Base-by-base conservation (phyloP, 1,284 basidiomycete species). In the Apiotrichum mycotoxinovorans region DNA sequence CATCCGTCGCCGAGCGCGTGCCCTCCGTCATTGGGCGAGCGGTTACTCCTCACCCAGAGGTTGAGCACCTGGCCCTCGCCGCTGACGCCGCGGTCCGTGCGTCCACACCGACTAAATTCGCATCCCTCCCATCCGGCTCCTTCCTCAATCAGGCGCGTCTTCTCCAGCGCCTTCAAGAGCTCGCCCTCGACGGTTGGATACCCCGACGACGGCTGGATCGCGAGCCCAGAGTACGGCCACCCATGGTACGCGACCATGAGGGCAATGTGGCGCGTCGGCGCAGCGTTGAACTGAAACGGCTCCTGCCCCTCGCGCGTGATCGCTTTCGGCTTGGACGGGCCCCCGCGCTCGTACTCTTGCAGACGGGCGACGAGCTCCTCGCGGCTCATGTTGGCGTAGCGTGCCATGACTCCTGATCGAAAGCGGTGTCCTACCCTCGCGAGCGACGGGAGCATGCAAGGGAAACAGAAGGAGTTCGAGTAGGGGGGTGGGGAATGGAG, bases 51-150 rank as follows among this genome's bases (percentile, higher is more conserved):
- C 18, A 95, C 84, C 88, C 90, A 95, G 1, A 99, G 80, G 52
- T 89, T 91, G 41, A 98, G 82, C 35, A 98, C 94, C 74, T 98
- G 95, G 1, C 92, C 93, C 8, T 89, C 90, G 41, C 89, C 91
- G 70, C 90, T 94, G 49, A 99, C 95, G 0, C 96, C 95, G 37
- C 87, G 82, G 80, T 99, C 95, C 25, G 95, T 99, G 65, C 96
- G 79, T 14, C 95, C 95, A 76, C 95, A 98, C 58, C 86, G 82
- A 68, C 88, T 87, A 85, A 91, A 98, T 25, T 84, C 90, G 69
- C 91, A 93, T 0, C 87, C 89, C 18, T 93, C 89, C 60, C 89
- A 81, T 7, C 91, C 91, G 10, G 78, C 82, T 0, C 81, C 83
- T 0, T 80, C 81, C 70, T 92, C 89, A 25, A 96, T 83, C 34